A percentile compares a stretch with the other conserved stretches of the same genome.
Evolutionary conservation across 805 yeast genomes (phyloP).

Genomic region (Kodamaea fukazawae): DNA sequence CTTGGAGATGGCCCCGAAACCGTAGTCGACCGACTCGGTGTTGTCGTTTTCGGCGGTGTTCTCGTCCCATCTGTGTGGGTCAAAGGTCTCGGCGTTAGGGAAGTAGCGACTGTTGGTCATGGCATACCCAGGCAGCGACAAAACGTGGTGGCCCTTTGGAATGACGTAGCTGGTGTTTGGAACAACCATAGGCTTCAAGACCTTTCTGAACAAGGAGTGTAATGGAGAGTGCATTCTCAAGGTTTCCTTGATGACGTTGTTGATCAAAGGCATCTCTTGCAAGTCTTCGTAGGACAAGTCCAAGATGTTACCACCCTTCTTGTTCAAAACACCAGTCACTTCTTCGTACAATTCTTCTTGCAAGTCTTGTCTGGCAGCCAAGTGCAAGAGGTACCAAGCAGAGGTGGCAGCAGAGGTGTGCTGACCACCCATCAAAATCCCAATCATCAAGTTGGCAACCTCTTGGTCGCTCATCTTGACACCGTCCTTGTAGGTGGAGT

Average conservation of each 20-base stretch:
- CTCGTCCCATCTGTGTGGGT: constrained; percentile 83
- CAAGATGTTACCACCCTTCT: constrained; percentile 35
- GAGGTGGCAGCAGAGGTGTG: constrained; percentile 96
- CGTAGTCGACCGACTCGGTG: constrained; percentile 71
- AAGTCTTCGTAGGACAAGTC: constrained; percentile 80
- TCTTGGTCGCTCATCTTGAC: constrained; percentile 91
- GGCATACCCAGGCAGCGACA: constrained; percentile 93
- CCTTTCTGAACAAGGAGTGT: constrained; percentile 94
- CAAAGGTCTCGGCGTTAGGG: constrained; percentile 68
- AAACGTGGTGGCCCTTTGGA: constrained; percentile 84
- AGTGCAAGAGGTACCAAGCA: constrained; percentile 89
- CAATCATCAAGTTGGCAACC: constrained; percentile 89
- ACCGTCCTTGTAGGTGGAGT: constrained; percentile 89
- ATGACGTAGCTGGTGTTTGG: constrained; percentile 78
- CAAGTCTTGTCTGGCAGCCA: constrained; percentile 81
- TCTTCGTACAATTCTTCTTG: constrained; percentile 81
- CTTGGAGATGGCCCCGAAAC: constrained; percentile 94
- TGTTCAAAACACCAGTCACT: constrained; percentile 57
- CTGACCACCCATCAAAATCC: constrained; percentile 98
- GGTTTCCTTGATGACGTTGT: constrained; percentile 86
- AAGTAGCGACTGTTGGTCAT: constrained; percentile 73
- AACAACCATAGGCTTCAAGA: constrained; percentile 69
- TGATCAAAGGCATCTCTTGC: constrained; percentile 76
- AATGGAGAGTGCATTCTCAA: constrained; percentile 94
- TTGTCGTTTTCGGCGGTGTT: constrained; percentile 10